These are phyloP conservation scores for Collariella sp. DNA, from an alignment of 495 filamentous ascomycete genomes.

Conservation along the genomic window DNA sequence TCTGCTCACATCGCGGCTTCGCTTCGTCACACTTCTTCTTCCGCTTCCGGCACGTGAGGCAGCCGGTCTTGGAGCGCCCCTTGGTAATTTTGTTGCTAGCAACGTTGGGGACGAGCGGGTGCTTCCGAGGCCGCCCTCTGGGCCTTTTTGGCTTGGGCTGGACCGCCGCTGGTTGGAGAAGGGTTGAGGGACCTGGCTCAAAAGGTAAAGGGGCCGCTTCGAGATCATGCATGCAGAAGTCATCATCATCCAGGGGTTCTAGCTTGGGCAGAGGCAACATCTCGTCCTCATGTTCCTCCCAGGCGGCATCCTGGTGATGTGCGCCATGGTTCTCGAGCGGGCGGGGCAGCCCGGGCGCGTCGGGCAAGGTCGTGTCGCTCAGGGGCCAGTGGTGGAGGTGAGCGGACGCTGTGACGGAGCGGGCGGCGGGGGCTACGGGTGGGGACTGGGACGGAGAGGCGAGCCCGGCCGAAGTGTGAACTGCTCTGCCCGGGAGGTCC, in stretches of 20 bases:
- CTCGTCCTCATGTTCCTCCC: slow-evolving; percentile 34
- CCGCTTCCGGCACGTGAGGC: slow-evolving; percentile 80
- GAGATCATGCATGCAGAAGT: slow-evolving; percentile 39
- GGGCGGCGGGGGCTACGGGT: slow-evolving; percentile 23
- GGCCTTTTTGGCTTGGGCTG: slow-evolving; percentile 45
- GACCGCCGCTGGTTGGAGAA: slow-evolving; percentile 1
- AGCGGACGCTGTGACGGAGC: slow-evolving; percentile 28
- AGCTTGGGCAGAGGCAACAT: slow-evolving; percentile 34
- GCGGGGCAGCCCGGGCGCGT: slow-evolving; percentile 10
- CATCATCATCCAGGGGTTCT: slow-evolving; percentile 41
- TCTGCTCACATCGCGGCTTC: slow-evolving; percentile 68
- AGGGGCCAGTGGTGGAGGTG: slow-evolving; percentile 28
- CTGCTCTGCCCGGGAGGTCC: slow-evolving; percentile 27
- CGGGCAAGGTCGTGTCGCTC: slow-evolving; percentile 24
- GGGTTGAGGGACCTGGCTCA: slow-evolving; percentile 8
- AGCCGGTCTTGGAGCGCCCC: slow-evolving; percentile 88
- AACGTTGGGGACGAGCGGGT: slow-evolving; percentile 51
- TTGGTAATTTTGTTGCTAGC: slow-evolving; percentile 61
- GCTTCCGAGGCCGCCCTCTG: slow-evolving; percentile 77
- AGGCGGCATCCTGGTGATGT: slow-evolving; percentile 26
- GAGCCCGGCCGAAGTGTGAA: slow-evolving; percentile 14
- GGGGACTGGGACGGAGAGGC: slow-evolving; percentile 29
- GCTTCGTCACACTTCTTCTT: slow-evolving; percentile 98
- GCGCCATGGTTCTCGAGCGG: slow-evolving; percentile 1
- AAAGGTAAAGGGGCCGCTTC: slow-evolving; percentile 33